Conservation (phyloP, 2,329 filamentous ascomycete genomes). For the Cladosporium halotolerans region DNA sequence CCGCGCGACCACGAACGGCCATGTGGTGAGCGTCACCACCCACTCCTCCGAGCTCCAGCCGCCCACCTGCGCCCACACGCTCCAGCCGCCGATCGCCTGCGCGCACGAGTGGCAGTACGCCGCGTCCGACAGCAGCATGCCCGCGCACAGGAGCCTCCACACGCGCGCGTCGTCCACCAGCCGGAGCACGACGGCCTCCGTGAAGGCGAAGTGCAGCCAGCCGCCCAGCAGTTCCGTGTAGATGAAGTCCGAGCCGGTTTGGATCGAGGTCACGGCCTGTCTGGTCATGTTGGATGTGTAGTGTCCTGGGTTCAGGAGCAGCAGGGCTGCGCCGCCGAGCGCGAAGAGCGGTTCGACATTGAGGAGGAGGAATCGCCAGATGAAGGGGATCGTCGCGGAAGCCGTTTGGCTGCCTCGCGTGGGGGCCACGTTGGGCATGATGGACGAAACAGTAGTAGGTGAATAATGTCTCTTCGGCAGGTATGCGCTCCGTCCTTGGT, state of each 20-base stretch:
- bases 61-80: constrained; percentile 16
- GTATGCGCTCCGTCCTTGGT: too few species aligned
- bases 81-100: constrained; percentile 26
- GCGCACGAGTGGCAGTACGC: constrained; percentile 23
- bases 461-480: too few species aligned
- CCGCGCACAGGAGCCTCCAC: constrained; percentile 25
- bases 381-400: constrained; percentile 19
- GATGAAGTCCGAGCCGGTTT: constrained; percentile 22
- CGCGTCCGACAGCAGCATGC: constrained; percentile 23
- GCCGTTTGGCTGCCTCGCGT: constrained; percentile 14
- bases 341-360: constrained; percentile 25
- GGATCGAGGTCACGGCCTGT: constrained; percentile 16
- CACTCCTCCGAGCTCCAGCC: constrained; percentile 25
- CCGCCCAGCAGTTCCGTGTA: constrained; percentile 27
- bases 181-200: constrained; percentile 23
- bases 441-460: too few species aligned
- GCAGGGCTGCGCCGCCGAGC: constrained; percentile 20
- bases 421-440: not conserved
- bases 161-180: constrained; percentile 26
- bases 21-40: constrained; percentile 23
- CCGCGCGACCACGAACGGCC: constrained; percentile 25
- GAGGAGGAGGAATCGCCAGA: constrained; percentile 24
- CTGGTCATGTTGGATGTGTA: constrained; percentile 23
- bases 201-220: constrained; percentile 26
- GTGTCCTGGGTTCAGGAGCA: constrained; percentile 16